Conservation (phyloP, 139 green algal species). For the Gonium pectorale region DNA sequence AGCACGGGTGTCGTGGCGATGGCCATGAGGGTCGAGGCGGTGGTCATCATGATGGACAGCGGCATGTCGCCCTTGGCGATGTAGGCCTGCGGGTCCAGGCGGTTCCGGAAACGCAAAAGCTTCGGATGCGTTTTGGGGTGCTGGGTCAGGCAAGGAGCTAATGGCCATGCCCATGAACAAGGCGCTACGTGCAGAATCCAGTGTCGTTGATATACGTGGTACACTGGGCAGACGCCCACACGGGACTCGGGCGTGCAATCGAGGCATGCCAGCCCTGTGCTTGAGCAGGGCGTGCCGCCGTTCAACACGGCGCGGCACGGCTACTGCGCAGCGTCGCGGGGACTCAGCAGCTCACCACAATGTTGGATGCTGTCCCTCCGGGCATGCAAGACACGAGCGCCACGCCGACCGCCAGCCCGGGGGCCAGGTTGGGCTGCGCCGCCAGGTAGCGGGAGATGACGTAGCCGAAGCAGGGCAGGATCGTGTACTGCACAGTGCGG, state of each 20-base stretch:
- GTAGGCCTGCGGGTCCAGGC: conserved; percentile 56
- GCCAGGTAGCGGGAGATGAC: conserved; percentile 61
- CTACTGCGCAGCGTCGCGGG: too few relatives aligned
- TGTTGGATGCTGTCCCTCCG: conserved; percentile 71
- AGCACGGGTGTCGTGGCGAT: conserved; percentile 70
- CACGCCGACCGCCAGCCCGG: conserved; percentile 66
- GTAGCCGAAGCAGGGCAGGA: conserved; percentile 69
- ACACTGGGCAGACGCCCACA: too few relatives aligned
- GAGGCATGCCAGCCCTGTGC: too few relatives aligned
- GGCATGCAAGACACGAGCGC: conserved; percentile 76
- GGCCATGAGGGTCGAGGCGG: conserved; percentile 62
- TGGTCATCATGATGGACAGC: conserved; percentile 68
- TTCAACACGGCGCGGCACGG: too few relatives aligned
- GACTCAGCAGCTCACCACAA: conserved; percentile 62
- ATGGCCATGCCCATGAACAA: too few relatives aligned
- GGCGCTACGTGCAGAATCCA: too few relatives aligned
- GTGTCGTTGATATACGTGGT: too few relatives aligned
- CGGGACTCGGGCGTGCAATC: too few relatives aligned
- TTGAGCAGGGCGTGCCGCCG: too few relatives aligned
- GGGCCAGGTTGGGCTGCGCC: conserved; percentile 49
- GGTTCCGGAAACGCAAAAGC: too few relatives aligned
- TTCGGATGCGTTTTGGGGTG: too few relatives aligned
- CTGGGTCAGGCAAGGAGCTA: too few relatives aligned
- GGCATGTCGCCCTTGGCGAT: conserved; percentile 65
- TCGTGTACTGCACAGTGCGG: conserved; percentile 62